Base-by-base conservation (phyloP, 2,329 filamentous ascomycete species). In the Metarhizium guizhouense region DNA sequence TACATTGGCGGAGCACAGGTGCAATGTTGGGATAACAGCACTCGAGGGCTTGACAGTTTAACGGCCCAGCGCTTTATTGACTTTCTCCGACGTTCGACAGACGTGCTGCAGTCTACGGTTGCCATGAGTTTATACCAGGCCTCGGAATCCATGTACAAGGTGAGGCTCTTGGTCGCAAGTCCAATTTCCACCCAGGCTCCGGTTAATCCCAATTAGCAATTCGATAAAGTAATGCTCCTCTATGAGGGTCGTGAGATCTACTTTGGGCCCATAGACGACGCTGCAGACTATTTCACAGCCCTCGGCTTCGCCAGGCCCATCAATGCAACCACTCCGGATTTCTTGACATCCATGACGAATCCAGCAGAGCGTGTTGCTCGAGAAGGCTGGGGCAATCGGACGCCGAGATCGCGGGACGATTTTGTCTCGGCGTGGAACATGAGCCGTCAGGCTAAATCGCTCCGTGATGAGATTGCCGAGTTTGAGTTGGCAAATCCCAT, bases 221-320 rank as follows among this genome's bases (percentile, higher is more conserved):
- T 89, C 57, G 85, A 88, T 69, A 88, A 88, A 65, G 85, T 82
- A 0, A 68, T 85, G 3, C 73, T 89, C 1, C 74, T 88, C 1
- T 85, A 88, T 62, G 81, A 87, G 59, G 86, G 85, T 2, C 79
- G 81, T 53, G 84, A 86, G 61, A n/a, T 43, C 40, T 43, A 16
- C 40, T 43, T 16, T 43, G 40, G 40, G 6, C n/a, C 40, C 6
- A 6, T 62, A 0, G 54, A 60, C 0, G 14, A 52, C 1, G 66
- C 66, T 2, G 66, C 62, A 50, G 47, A 59, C 8, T 68, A 67
- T 18, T 68, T 68, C 32, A 42, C 59, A 16, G 53, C 65, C 29
- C 54, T 68, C 53, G 86, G 86, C 0, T 90, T 87, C 58, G 73
- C 80, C 11, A 86, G 69, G 32, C 72, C 73, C 0, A 64, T 67